Conservation (phyloP, 1,284 basidiomycete genomes). For the Coriolopsis trogii region DNA sequence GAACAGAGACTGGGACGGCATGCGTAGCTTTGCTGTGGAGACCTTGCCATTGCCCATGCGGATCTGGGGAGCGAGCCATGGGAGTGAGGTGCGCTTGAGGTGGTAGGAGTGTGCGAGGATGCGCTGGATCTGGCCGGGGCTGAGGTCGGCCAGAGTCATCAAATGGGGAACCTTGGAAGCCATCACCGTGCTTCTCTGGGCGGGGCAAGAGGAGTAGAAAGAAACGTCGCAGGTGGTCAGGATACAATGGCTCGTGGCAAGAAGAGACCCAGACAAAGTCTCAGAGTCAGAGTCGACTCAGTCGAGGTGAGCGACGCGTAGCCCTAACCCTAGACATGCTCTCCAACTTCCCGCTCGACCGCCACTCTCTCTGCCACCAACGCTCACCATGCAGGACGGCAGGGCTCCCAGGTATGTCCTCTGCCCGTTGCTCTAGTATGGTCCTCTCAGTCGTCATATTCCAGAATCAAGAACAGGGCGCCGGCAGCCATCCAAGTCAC, state of each 20-base stretch:
- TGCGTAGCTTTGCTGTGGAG: constrained; percentile 43
- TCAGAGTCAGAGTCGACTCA: too few relatives aligned
- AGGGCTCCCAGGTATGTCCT: constrained; percentile 50
- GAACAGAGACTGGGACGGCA: constrained; percentile 73
- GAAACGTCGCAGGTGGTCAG: too few relatives aligned
- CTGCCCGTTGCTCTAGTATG: not conserved
- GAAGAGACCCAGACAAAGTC: too few relatives aligned
- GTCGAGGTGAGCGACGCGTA: too few relatives aligned
- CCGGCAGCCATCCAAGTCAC: constrained; percentile 27
- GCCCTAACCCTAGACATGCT: too few relatives aligned
- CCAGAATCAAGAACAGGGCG: constrained; percentile 23
- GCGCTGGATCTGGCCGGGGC: constrained; percentile 67
- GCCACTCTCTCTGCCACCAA: too few relatives aligned
- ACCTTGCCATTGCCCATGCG: constrained; percentile 33
- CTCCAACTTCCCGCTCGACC: too few relatives aligned
- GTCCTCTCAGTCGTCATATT: not conserved
- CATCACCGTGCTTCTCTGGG: too few relatives aligned
- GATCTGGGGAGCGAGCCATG: constrained; percentile 56
- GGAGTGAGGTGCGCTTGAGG: constrained; percentile 62
- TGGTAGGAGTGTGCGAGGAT: constrained; percentile 62
- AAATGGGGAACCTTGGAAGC: constrained; percentile 59
- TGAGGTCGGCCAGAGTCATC: constrained; percentile 85
- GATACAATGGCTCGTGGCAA: too few relatives aligned
- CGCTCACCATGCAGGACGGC: constrained; percentile 54
- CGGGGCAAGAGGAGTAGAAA: too few relatives aligned